Percentiles rank a stretch among this genome's conserved stretches.
These are phyloP conservation scores for Yamadazyma akitaensis DNA, from an alignment of 805 yeast genomes.

Conservation along the genomic window DNA sequence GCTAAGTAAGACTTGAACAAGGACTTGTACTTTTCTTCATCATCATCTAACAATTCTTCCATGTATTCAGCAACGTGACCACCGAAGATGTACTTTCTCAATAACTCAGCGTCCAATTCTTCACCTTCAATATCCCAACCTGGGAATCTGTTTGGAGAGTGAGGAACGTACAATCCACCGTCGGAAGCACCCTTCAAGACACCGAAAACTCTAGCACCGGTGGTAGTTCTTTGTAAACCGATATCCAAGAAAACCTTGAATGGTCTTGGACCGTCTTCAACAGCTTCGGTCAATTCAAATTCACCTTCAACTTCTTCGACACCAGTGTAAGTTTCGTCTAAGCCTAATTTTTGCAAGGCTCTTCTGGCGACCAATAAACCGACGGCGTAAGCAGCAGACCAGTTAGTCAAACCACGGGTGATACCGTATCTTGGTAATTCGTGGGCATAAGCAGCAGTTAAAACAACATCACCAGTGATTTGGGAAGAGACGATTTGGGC, in stretches of 20 bases:
- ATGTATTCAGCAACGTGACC: conserved; percentile 99
- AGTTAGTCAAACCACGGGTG: conserved; percentile 98
- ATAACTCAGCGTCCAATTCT: conserved; percentile 95
- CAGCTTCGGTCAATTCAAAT: conserved; percentile 97
- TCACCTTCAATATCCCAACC: conserved; percentile 99
- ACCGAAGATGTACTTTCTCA: conserved; percentile 99
- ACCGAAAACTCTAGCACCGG: conserved; percentile 99
- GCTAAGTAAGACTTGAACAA: conserved; percentile 95
- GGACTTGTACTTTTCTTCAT: conserved; percentile 98
- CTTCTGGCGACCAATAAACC: conserved; percentile 99
- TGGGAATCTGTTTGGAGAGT: conserved; percentile 99
- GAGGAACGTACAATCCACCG: conserved; percentile 99
- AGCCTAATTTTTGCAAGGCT: conserved; percentile 94
- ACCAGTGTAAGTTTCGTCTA: conserved; percentile 97
- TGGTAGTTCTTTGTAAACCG: conserved; percentile 99
- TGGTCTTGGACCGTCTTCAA: conserved; percentile 99
- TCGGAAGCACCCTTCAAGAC: conserved; percentile 99
- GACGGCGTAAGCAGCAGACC: conserved; percentile 99
- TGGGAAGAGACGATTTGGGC: conserved; percentile 96
- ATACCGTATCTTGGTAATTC: conserved; percentile 98
- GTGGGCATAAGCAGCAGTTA: conserved; percentile 97
- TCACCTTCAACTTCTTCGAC: conserved; percentile 99
- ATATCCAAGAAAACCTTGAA: conserved; percentile 99
- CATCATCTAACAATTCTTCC: conserved; percentile 99
- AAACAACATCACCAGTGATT: conserved; percentile 93